Percentiles rank a stretch among this genome's conserved stretches.
Evolutionary conservation across 805 yeast species (phyloP).

Genomic region (Cyberlindnera mycetangii): DNA sequence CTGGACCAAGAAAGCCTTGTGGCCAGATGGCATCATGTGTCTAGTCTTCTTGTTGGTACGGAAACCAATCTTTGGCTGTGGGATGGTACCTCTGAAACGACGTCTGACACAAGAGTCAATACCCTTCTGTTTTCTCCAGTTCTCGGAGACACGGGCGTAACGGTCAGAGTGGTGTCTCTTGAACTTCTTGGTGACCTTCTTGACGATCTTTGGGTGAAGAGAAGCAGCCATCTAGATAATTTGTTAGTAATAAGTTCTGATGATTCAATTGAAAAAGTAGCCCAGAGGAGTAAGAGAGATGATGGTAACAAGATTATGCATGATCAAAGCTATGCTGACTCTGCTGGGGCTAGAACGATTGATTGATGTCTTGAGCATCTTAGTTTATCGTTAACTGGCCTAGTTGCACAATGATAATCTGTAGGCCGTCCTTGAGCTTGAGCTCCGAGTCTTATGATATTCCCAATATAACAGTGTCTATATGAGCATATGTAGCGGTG

Average conservation of each 20-base stretch:
- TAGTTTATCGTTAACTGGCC: too few species aligned
- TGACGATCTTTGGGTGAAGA: constrained; percentile 98
- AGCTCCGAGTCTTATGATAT: too few species aligned
- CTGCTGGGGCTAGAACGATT: too few species aligned
- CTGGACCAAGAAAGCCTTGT: constrained; percentile 92
- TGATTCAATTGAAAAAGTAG: neutral
- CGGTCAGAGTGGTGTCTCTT: constrained; percentile 99
- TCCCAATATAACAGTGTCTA: too few species aligned
- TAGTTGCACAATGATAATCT: too few species aligned
- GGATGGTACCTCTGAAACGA: constrained; percentile 99
- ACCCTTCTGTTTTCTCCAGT: constrained; percentile 99
- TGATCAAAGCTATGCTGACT: too few species aligned
- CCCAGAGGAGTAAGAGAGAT: neutral
- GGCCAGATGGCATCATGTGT: constrained; percentile 95
- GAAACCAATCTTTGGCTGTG: constrained; percentile 99
- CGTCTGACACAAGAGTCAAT: constrained; percentile 99
- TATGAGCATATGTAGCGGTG: too few species aligned
- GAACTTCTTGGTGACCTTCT: constrained; percentile 98
- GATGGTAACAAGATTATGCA: too few species aligned
- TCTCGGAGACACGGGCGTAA: constrained; percentile 96
- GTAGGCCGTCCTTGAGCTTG: too few species aligned
- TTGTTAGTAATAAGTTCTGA: constrained; percentile 25
- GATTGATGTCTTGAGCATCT: too few species aligned
- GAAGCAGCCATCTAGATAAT: constrained; percentile 85
- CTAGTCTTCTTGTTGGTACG: constrained; percentile 99